phyloP scores from a whole-genome alignment of 306 rosid genomes.

The Citrullus amarus region DNA sequence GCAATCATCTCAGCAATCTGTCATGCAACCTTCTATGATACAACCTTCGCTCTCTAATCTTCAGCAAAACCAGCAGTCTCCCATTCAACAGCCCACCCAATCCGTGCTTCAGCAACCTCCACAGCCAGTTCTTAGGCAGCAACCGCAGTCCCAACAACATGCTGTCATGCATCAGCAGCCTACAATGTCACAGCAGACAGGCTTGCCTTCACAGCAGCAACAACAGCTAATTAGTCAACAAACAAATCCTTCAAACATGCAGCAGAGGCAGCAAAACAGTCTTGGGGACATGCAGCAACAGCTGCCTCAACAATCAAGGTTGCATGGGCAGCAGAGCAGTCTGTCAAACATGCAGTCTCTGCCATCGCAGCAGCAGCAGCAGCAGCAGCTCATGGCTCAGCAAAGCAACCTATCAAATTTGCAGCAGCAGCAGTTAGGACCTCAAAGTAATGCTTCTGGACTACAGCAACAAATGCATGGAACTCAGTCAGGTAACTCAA shows the following conservation, averaged over 20 bases:
- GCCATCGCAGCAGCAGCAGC: conserved; percentile 22
- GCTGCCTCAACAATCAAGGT: conserved; percentile 37
- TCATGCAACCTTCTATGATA: conserved; percentile 48
- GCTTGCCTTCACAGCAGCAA: conserved; percentile 49
- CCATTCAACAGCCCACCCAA: conserved; percentile 56
- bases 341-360: conserved; percentile 37
- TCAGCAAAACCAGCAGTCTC: conserved; percentile 64
- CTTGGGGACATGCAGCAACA: conserved; percentile 69
- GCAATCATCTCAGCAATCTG: conserved; percentile 73
- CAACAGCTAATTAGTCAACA: conserved; percentile 56
- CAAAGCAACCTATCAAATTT: conserved; percentile 55
- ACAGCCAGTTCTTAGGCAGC: conserved; percentile 70
- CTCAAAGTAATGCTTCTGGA: conserved; percentile 52
- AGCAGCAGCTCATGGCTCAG: conserved; percentile 57
- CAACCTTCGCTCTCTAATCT: conserved; percentile 56
- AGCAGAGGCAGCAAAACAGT: conserved; percentile 51
- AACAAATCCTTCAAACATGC: conserved; percentile 51
- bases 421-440: conserved; percentile 74
- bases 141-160: conserved; percentile 58
- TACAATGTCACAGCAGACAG: conserved; percentile 45
- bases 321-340: conserved; percentile 64
- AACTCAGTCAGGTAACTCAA: conserved; percentile 56
- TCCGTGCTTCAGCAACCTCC: conserved; percentile 71
- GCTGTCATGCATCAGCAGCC: conserved; percentile 60
- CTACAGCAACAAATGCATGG: conserved; percentile 58